Base-by-base conservation (phyloP, 495 filamentous ascomycete species). In the Talaromyces proteolyticus region DNA sequence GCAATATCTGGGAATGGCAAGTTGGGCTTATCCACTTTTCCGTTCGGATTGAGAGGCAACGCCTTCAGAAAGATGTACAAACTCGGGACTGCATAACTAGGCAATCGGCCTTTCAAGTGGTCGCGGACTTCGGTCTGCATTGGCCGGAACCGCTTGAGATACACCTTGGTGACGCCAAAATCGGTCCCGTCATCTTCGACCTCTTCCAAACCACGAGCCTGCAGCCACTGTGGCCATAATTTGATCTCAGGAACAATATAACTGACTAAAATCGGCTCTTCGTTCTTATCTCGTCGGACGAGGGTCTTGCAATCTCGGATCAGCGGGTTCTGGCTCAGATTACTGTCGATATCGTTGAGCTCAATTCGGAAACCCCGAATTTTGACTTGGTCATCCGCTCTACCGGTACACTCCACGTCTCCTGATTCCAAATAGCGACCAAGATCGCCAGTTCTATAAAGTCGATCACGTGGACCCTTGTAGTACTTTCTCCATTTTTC, bases 351-450 rank as follows among this genome's bases (percentile, higher is more conserved):
- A 47, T 97, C 93, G 52, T 87, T 88, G 22, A 97, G 83, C 66
- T 97, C 92, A 56, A 97, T 94, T 45, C 92, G 77, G 74, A 97
- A 96, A 4, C 92, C 92, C 44, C 92, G 85, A 54, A 97, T 95
- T 72, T 96, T 96, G 62, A 95, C 86, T 57, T 97, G 93, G 57
- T 89, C 79, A 59, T 98, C 93, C 8, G 82, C 87, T 44, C 93
- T 81, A 17, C 91, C 91, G 21, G 80, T 77, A 56, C 80, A 86
- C 54, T 86, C 85, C 23, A 88, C 82, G 55, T 85, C 81, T 36
- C 91, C 93, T 44, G 84, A 76, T 3, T 81, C 77, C 36, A 80
- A 79, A 53, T 88, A 94, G 14, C 82, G 68, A 8, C 89, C 91
- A 2, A 95, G 70, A 63, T 95, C 89, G 21, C 89, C 91, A 25